Conservation (phyloP, 2,329 filamentous ascomycete species). For the Arthrobotrys sinensis region DNA sequence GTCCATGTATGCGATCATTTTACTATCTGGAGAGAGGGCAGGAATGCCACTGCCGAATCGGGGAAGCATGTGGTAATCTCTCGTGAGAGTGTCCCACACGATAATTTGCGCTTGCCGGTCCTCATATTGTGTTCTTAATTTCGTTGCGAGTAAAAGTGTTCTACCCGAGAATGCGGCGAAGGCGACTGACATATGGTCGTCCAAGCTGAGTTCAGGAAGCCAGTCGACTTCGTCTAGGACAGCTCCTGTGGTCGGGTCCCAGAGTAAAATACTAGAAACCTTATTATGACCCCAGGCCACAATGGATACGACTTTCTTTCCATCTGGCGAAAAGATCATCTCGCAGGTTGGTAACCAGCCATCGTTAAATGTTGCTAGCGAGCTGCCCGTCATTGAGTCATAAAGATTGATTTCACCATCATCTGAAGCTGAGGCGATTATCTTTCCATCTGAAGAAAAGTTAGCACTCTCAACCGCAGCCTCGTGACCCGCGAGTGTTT, state of each 20-base stretch:
- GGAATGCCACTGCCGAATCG: too few species aligned
- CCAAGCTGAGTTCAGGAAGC: too few species aligned
- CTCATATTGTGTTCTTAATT: too few species aligned
- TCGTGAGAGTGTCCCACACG: too few species aligned
- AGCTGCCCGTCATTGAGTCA: not conserved
- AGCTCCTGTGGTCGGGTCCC: not conserved
- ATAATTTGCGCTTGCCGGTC: too few species aligned
- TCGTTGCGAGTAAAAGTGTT: too few species aligned
- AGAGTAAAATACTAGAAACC: not conserved
- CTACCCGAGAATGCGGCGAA: too few species aligned
- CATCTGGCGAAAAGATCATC: not conserved
- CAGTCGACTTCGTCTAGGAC: not conserved
- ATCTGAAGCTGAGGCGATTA: slow-evolving; percentile 4
- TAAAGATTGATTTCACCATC: not conserved
- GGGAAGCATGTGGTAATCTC: too few species aligned
- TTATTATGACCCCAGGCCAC: too few species aligned
- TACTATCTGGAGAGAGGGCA: not conserved
- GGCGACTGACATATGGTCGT: too few species aligned
- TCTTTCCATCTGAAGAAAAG: slow-evolving; percentile 9
- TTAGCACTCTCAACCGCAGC: not conserved
- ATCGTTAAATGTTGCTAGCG: not conserved
- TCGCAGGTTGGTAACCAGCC: not conserved
- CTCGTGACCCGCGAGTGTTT: not conserved
- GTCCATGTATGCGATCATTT: not conserved
- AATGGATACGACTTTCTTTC: slow-evolving; percentile 7